These are phyloP conservation scores for Fusarium graminum DNA, from an alignment of 2,329 filamentous ascomycete genomes.

Conservation along the genomic window DNA sequence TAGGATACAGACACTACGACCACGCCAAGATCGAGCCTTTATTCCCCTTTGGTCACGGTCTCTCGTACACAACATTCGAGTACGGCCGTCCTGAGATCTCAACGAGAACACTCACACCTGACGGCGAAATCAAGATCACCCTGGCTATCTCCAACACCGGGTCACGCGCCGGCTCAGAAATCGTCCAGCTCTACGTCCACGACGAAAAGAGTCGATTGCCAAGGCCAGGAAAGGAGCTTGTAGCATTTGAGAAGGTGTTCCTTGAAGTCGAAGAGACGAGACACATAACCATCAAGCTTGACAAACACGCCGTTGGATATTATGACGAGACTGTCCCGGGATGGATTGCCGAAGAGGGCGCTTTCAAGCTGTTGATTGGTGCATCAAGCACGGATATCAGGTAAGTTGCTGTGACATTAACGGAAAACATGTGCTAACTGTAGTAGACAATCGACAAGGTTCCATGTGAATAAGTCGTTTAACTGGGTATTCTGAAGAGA, in stretches of 20 bases:
- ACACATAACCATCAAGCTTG: constrained; percentile 61
- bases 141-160: constrained; percentile 69
- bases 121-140: constrained; percentile 59
- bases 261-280: constrained; percentile 69
- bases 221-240: constrained; percentile 77
- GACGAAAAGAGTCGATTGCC: constrained; percentile 73
- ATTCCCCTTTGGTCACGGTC: constrained; percentile 80
- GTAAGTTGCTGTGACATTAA: constrained; percentile 55
- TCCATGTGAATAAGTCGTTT: constrained; percentile 74
- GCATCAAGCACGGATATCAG: constrained; percentile 73
- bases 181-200: constrained; percentile 76
- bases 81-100: constrained; percentile 70
- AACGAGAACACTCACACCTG: constrained; percentile 55
- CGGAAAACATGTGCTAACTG: constrained; percentile 18
- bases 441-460: constrained; percentile 61
- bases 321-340: constrained; percentile 69
- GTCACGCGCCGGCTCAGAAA: constrained; percentile 68
- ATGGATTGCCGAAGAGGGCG: constrained; percentile 76
- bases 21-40: constrained; percentile 69
- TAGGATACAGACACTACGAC: constrained; percentile 82
- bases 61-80: constrained; percentile 78
- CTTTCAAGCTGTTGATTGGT: constrained; percentile 71
- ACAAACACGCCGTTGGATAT: constrained; percentile 69
- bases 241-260: constrained; percentile 75
- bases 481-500: constrained; percentile 70